phyloP scores from a whole-genome alignment of 257 asterid genomes.

The Nicotiana otophora region DNA sequence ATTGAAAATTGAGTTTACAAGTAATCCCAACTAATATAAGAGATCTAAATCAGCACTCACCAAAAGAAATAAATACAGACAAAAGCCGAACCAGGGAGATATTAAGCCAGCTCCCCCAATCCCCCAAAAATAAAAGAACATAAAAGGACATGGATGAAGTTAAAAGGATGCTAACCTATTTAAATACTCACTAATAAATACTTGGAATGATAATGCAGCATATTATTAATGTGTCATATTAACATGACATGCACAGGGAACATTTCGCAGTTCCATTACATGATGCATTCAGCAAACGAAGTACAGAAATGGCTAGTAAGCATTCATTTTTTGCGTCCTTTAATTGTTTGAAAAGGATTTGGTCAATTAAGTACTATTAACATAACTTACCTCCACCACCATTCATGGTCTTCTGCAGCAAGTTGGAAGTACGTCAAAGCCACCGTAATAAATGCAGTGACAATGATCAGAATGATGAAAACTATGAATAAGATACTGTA shows the following conservation, averaged over 20 bases:
- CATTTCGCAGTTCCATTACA: not conserved
- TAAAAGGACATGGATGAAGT: not conserved
- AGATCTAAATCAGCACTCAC: not conserved
- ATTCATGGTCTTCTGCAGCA: conserved; percentile 32
- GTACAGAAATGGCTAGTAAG: not conserved
- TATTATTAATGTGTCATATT: not conserved
- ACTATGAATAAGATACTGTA: conserved; percentile 27
- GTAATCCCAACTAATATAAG: not conserved
- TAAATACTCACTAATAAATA: not conserved
- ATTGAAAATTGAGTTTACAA: not conserved
- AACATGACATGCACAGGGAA: not conserved
- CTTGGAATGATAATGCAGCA: not conserved
- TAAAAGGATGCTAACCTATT: not conserved
- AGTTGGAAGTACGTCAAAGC: conserved; percentile 31
- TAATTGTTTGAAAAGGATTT: not conserved
- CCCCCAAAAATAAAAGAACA: not conserved
- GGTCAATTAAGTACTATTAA: not conserved
- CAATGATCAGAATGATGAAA: conserved; percentile 24
- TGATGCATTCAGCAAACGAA: not conserved
- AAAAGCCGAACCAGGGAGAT: not conserved
- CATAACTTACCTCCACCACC: conserved; percentile 32
- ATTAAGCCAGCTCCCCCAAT: not conserved
- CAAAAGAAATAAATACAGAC: not conserved
- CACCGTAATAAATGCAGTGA: conserved; percentile 28
- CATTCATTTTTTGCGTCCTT: not conserved